These are phyloP conservation scores for Nicotiana undulata DNA, from an alignment of 257 asterid species.

Conservation along the genomic window DNA sequence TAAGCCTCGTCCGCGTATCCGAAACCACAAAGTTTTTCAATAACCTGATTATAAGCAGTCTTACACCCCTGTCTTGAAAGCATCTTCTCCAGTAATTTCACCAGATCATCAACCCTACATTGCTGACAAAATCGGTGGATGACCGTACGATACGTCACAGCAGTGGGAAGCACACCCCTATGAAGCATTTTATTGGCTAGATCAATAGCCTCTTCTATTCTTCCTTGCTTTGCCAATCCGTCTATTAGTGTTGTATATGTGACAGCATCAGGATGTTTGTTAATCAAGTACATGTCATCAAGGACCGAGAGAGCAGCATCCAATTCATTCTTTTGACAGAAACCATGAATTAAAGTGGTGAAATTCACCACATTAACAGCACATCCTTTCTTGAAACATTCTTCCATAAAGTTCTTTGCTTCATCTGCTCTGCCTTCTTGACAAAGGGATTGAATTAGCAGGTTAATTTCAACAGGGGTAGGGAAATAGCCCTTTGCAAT, in stretches of 20 bases:
- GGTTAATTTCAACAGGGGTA: slow-evolving; percentile 75
- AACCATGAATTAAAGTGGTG: slow-evolving; percentile 80
- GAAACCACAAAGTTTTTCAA: slow-evolving; percentile 69
- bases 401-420: slow-evolving; percentile 70
- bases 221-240: slow-evolving; percentile 58
- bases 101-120: slow-evolving; percentile 48
- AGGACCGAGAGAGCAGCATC: slow-evolving; percentile 83
- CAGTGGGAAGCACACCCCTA: slow-evolving; percentile 74
- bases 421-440: slow-evolving; percentile 36
- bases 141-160: slow-evolving; percentile 67
- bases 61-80: slow-evolving; percentile 45
- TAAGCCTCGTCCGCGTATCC: slow-evolving; percentile 69
- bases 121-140: slow-evolving; percentile 73
- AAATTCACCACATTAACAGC: slow-evolving; percentile 82
- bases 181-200: slow-evolving; percentile 72
- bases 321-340: slow-evolving; percentile 63
- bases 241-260: slow-evolving; percentile 63
- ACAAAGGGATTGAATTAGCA: slow-evolving; percentile 69
- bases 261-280: slow-evolving; percentile 82
- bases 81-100: slow-evolving; percentile 63
- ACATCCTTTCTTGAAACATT: slow-evolving; percentile 72
- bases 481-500: slow-evolving; percentile 62
- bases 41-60: slow-evolving; percentile 63
- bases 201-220: slow-evolving; percentile 62
- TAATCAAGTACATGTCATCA: slow-evolving; percentile 86